Conservation (phyloP, 495 filamentous ascomycete genomes). For the Bryoglossum gracile region DNA sequence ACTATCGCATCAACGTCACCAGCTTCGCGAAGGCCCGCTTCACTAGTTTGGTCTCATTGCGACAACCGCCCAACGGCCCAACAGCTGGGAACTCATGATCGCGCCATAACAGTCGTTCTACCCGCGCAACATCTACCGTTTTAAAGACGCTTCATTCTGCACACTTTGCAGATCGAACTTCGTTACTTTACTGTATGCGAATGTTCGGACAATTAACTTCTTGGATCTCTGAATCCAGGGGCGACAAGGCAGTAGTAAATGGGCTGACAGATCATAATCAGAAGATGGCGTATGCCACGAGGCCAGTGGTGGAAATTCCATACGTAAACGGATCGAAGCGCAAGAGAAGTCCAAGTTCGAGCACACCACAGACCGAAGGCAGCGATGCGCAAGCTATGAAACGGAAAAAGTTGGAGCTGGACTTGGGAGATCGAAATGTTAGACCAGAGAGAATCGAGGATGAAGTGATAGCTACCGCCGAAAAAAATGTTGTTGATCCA, state of each 20-base stretch:
- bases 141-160: not conserved
- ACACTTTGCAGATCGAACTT: not conserved
- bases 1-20: slow-evolving; percentile 20
- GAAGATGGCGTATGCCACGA: slow-evolving; percentile 20
- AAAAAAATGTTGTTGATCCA: slow-evolving; percentile 18
- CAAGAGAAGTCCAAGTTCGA: slow-evolving; percentile 40
- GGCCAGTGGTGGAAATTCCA: slow-evolving; percentile 35
- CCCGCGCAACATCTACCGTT: not conserved
- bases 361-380: slow-evolving; percentile 1
- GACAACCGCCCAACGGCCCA: not conserved
- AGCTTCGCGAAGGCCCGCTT: not conserved
- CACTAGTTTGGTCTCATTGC: not conserved
- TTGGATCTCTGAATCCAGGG: slow-evolving; percentile 49
- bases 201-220: slow-evolving; percentile 52
- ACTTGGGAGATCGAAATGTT: slow-evolving; percentile 23
- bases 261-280: slow-evolving; percentile 23
- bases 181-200: slow-evolving; percentile 27
- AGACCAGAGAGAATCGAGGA: slow-evolving; percentile 1
- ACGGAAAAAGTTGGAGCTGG: slow-evolving; percentile 31
- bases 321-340: slow-evolving; percentile 45
- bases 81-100: slow-evolving; percentile 3
- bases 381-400: slow-evolving; percentile 23
- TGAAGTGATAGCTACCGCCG: not conserved
- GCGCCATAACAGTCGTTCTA: slow-evolving; percentile 1
- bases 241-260: slow-evolving; percentile 41